Evolutionary conservation across 495 filamentous ascomycete genomes (phyloP), one percentile per base, ranked within the genome.

Genomic region (Aspergillus ostianus): DNA sequence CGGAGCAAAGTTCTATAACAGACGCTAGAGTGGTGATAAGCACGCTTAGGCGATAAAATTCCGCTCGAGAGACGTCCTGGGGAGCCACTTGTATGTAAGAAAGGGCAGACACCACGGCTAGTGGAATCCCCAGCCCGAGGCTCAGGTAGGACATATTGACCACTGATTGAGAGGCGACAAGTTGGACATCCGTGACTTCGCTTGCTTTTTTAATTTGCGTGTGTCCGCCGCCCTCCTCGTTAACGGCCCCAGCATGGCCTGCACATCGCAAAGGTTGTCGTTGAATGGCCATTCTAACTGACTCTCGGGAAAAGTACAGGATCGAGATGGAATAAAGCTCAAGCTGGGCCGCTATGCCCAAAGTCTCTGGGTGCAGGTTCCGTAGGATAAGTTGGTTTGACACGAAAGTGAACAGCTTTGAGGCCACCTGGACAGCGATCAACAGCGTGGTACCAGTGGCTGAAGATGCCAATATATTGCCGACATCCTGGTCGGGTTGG

Each of bases 331-430:
- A 90, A 71, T 90, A 96, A 2, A 98, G 84, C 60, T 99, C 94
- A 4, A 98, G 82, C 69, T 96, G 95, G 3, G 91, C 85, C 1
- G 92, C 89, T 27, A 94, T 80, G 4, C 92, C 94, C 2, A 98
- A 81, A 0, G 92, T 79, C 47, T 88, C 82, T 0, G 94, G 93
- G 0, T 92, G 93, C 20, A 98, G 76, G 66, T 86, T 91, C 44
- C 92, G 91, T 5, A 99, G 79, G 12, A 97, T 85, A 51, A 94
- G 55, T 71, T 98, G 92, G 78, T 98, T 98, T 57, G 93, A 86
- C 48, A 84, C 71, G 73, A 99, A 99, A 26, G 94, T 97, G 60
- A 97, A 76, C 47, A 88, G 84, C 51, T 93, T 88, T 15, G 92
- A 97, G 41, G 77, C 76, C 64, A 98, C 77, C 71, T 97, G 93